phyloP scores from a whole-genome alignment of 2,329 filamentous ascomycete species.

The Cordyceps cateniannulata region DNA sequence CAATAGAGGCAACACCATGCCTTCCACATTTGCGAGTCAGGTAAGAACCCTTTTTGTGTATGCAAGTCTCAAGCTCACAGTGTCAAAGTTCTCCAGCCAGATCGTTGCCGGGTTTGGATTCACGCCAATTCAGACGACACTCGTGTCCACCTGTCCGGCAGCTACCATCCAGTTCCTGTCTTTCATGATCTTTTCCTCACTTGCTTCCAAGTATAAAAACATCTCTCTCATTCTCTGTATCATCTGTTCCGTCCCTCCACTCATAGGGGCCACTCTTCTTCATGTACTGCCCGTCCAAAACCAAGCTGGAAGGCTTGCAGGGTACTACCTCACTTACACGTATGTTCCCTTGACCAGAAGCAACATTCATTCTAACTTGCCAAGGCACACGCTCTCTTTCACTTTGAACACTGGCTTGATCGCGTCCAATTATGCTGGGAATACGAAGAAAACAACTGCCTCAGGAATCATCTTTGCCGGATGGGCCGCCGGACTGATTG shows the following conservation, averaged over 20 bases:
- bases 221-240: background rate
- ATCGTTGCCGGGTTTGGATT: conserved; percentile 4
- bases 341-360: background rate
- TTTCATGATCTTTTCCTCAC: background rate
- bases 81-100: background rate
- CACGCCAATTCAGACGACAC: background rate
- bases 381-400: background rate
- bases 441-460: conserved; percentile 14
- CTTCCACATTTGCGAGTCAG: conserved; percentile 1
- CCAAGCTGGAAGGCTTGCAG: background rate
- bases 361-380: too few species aligned
- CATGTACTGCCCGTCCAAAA: background rate
- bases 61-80: background rate
- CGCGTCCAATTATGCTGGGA: conserved; percentile 15
- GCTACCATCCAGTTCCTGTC: conserved; percentile 4
- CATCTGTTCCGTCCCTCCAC: background rate
- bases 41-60: background rate
- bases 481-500: conserved; percentile 14
- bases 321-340: conserved; percentile 7
- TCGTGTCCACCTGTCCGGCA: background rate
- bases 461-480: conserved; percentile 14
- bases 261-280: background rate
- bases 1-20: background rate
- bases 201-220: conserved; percentile 1
- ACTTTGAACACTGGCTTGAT: conserved; percentile 9